A percentile compares a stretch with the other conserved stretches of the same genome.
phyloP scores from a whole-genome alignment of 2,329 filamentous ascomycete genomes.

The Pestalotiopsis sp. region DNA sequence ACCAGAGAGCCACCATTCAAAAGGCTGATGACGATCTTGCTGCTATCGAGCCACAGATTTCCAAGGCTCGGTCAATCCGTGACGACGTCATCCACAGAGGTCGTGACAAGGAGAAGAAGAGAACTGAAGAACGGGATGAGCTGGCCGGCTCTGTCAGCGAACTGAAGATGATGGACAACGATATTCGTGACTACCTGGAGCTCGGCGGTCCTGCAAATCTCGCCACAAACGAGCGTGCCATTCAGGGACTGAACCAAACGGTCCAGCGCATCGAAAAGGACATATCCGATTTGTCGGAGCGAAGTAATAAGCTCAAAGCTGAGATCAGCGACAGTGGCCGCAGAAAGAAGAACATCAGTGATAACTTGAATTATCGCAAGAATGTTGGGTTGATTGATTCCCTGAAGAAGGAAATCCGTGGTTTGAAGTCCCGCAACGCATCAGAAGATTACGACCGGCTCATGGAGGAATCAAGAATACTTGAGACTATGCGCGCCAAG shows the following conservation, averaged over 20 bases:
- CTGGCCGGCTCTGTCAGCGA: constrained; percentile 77
- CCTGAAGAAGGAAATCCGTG: constrained; percentile 70
- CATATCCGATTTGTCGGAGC: constrained; percentile 65
- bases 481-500: constrained; percentile 69
- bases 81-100: constrained; percentile 77
- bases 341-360: constrained; percentile 82
- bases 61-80: constrained; percentile 73
- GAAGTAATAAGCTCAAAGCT: constrained; percentile 77
- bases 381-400: constrained; percentile 69
- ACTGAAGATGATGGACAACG: constrained; percentile 72
- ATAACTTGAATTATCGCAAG: constrained; percentile 86
- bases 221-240: constrained; percentile 68
- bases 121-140: constrained; percentile 71
- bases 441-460: constrained; percentile 81
- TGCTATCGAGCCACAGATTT: constrained; percentile 73
- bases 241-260: constrained; percentile 67
- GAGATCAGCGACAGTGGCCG: constrained; percentile 79
- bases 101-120: constrained; percentile 70
- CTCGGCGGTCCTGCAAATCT: constrained; percentile 75
- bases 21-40: constrained; percentile 74
- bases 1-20: constrained; percentile 72
- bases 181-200: constrained; percentile 80
- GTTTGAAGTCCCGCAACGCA: constrained; percentile 78
- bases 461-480: constrained; percentile 66
- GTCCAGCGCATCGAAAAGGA: constrained; percentile 70